These are phyloP conservation scores for Grosmannia clavigera DNA, from an alignment of 2,329 filamentous ascomycete genomes.

Conservation along the genomic window DNA sequence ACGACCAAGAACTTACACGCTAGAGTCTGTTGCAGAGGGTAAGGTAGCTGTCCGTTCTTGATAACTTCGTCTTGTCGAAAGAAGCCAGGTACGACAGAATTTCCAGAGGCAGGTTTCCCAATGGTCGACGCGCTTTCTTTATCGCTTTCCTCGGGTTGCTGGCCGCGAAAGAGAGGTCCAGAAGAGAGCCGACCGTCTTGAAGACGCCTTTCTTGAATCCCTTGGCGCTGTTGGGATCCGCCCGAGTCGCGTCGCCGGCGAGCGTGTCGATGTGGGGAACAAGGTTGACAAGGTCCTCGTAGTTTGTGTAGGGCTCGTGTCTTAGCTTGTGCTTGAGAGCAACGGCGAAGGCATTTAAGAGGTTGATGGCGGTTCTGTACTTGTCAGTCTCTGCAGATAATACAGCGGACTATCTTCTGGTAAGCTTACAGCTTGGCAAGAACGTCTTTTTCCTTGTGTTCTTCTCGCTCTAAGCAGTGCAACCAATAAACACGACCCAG, in stretches of 20 bases:
- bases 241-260: constrained; percentile 31
- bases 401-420: background rate
- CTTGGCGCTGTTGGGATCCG: constrained; percentile 18
- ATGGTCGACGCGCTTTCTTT: constrained; percentile 51
- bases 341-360: constrained; percentile 57
- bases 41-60: constrained; percentile 30
- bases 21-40: constrained; percentile 38
- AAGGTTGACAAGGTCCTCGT: constrained; percentile 50
- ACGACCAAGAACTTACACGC: constrained; percentile 15
- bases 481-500: constrained; percentile 76
- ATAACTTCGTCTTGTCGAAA: constrained; percentile 46
- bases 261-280: constrained; percentile 55
- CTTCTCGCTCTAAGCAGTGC: constrained; percentile 49
- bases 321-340: constrained; percentile 61
- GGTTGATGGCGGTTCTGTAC: constrained; percentile 45
- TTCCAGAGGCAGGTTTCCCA: constrained; percentile 63
- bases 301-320: constrained; percentile 58
- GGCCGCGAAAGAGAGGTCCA: constrained; percentile 54
- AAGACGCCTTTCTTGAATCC: constrained; percentile 18
- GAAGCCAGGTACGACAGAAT: constrained; percentile 54
- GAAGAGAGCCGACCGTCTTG: constrained; percentile 47
- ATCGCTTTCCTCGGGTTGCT: constrained; percentile 58
- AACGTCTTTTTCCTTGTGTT: constrained; percentile 48
- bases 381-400: background rate
- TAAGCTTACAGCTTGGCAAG: constrained; percentile 42